Base-by-base conservation (phyloP, 768 basidiomycete species). In the Lactarius vividus region DNA sequence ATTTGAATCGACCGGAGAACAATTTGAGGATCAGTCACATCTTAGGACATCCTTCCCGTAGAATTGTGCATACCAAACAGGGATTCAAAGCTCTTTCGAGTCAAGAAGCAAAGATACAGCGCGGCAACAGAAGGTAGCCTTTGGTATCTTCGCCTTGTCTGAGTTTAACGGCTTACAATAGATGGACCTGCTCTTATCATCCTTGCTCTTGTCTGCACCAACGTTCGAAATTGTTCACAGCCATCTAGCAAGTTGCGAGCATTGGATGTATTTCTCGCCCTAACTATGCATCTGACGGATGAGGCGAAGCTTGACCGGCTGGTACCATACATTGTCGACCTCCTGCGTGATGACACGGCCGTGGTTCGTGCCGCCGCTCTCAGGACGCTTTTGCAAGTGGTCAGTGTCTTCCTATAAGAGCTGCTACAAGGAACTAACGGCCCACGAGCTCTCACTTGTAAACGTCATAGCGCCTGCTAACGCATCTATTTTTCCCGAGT, bases 251-350 rank as follows among this genome's bases (percentile, higher is more conserved):
- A 94, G 76, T 78, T 96, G 28, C 87, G 85, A 40, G 92, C 89
- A 1, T 76, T 98, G 56, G 94, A 98, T 71, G 82, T 96, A 5
- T 89, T 97, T 63, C 82, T 97, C 29, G 91, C 92, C 0, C 79
- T 98, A 18, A 83, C 85, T 9, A 83, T 84, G 13, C 89, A 91
- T 71, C 80, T 98, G 40, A 93, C 93, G 0, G 97, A 98, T 72
- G 97, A 98, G 75, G 94, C 95, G 3, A 96, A 96, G 74, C 78
- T 98, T 59, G 97, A 99, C 74, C 85, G 96, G 2, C 86, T 97
- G 79, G 82, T 96, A 2, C 97, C 97, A 0, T 98, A 95, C 70
- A 84, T 96, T 31, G 88, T 98, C 2, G 92, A 95, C 44, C 80
- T 98, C 5, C 76, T 97, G 23, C 87, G 90, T 66, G 96, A 99